phyloP scores from a whole-genome alignment of 2,329 filamentous ascomycete species.

The Pseudogymnoascus sp. region DNA sequence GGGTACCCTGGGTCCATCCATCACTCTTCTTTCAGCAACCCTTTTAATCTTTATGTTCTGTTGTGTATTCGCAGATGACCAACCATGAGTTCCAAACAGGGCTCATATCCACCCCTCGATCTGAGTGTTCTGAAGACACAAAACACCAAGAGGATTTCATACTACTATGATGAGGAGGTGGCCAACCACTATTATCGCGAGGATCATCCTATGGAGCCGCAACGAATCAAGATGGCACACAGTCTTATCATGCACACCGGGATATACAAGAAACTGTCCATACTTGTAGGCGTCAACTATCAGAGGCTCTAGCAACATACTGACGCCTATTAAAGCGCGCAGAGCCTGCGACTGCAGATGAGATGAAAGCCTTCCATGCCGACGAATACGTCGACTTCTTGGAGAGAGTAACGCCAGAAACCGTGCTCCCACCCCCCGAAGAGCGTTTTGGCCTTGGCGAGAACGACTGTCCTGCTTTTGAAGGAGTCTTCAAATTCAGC shows the following conservation, averaged over 20 bases:
- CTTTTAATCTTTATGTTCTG: not conserved
- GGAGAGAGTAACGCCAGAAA: conserved; percentile 91
- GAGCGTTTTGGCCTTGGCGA: conserved; percentile 92
- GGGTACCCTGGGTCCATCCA: not conserved
- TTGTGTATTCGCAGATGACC: not conserved
- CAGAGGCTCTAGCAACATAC: not conserved
- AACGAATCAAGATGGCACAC: conserved; percentile 88
- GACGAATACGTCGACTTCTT: conserved; percentile 94
- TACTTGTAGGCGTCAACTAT: conserved; percentile 59
- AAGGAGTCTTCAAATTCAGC: conserved; percentile 91
- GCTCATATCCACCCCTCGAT: not conserved
- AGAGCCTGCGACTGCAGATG: conserved; percentile 77
- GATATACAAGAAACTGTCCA: conserved; percentile 92
- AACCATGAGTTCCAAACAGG: not conserved
- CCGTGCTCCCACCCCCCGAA: conserved; percentile 87
- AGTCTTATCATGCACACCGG: conserved; percentile 95
- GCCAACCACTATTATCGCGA: conserved; percentile 97
- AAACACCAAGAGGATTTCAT: conserved; percentile 72
- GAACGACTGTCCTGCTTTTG: conserved; percentile 97
- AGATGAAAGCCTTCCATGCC: conserved; percentile 90
- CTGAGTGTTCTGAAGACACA: not conserved
- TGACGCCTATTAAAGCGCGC: conserved; percentile 47
- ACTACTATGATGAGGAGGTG: conserved; percentile 98
- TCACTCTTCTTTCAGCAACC: not conserved
- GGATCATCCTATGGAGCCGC: conserved; percentile 99